These are phyloP conservation scores for Williopsis jadinii DNA, from an alignment of 1,139 yeast genomes.

Conservation along the genomic window DNA sequence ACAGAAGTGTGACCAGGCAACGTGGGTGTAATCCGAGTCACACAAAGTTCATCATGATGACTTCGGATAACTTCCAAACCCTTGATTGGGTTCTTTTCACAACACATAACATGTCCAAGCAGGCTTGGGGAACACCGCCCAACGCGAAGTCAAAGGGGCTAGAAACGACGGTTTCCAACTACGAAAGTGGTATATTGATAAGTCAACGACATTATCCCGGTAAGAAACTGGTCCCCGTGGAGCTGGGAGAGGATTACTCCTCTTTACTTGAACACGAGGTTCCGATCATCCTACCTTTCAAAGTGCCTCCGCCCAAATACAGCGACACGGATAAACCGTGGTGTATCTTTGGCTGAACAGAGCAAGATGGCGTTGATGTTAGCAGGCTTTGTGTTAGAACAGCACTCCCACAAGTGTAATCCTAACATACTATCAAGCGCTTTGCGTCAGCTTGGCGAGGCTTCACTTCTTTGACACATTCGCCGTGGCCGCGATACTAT, in stretches of 20 bases:
- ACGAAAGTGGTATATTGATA: constrained; percentile 54
- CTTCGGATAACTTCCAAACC: constrained; percentile 40
- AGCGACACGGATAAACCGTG: constrained; percentile 40
- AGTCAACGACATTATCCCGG: constrained; percentile 22
- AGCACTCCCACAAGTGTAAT: neutral
- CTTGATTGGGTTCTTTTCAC: constrained; percentile 61
- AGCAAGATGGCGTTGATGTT: neutral
- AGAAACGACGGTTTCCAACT: constrained; percentile 23
- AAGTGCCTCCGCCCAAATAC: constrained; percentile 42
- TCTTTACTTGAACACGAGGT: constrained; percentile 11
- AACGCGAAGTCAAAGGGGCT: constrained; percentile 1
- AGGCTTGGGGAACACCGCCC: constrained; percentile 55
- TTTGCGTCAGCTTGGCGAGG: no score
- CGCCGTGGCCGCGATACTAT: no score
- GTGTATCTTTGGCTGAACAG: constrained; percentile 24
- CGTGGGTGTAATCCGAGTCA: constrained; percentile 35
- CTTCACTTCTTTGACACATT: no score
- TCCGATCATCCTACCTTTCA: constrained; percentile 48
- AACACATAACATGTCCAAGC: constrained; percentile 57
- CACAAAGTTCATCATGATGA: constrained; percentile 40
- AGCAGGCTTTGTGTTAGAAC: neutral
- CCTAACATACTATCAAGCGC: no score
- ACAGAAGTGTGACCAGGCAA: constrained; percentile 22
- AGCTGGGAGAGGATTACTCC: constrained; percentile 27
- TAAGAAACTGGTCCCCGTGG: constrained; percentile 26